Conservation (phyloP, 176 grass and related monocot genomes). For the Aegilops umbellulata region DNA sequence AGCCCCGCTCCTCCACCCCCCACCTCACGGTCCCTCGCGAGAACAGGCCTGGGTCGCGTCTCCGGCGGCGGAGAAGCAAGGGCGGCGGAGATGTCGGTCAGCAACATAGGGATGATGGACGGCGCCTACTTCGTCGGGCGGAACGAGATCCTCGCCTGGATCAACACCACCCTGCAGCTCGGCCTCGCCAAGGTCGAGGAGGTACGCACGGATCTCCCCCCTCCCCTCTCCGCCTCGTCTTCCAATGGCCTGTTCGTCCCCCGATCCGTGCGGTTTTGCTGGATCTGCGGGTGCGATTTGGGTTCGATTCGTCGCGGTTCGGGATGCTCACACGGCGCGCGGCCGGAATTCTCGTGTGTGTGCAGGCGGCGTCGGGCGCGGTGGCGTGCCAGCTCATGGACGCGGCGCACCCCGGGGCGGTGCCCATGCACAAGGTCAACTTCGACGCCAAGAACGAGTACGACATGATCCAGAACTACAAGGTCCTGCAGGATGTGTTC, state of each 20-base stretch:
- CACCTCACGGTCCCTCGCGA: neutral
- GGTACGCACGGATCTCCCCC: conserved; percentile 17
- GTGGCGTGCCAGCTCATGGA: conserved; percentile 95
- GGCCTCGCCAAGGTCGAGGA: conserved; percentile 94
- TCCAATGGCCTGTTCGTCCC: neutral
- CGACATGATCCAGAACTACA: conserved; percentile 99
- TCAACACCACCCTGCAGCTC: conserved; percentile 94
- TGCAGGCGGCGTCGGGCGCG: conserved; percentile 84
- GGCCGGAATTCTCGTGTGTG: neutral
- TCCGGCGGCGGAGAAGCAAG: neutral
- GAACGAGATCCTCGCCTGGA: conserved; percentile 94
- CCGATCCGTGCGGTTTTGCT: neutral
- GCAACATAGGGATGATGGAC: conserved; percentile 95
- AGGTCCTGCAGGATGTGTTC: conserved; percentile 98
- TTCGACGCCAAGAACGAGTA: conserved; percentile 97
- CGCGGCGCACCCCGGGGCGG: conserved; percentile 75
- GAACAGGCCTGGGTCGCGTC: neutral
- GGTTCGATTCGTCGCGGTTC: neutral
- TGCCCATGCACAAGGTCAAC: conserved; percentile 98
- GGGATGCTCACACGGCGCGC: neutral
- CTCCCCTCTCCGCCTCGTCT: neutral
- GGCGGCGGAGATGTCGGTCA: conserved; percentile 53
- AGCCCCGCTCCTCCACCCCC: neutral
- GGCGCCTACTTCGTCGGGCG: conserved; percentile 95
- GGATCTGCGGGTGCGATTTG: neutral